Conservation (phyloP, 139 green algal genomes). For the Medakamo hakoo region DNA sequence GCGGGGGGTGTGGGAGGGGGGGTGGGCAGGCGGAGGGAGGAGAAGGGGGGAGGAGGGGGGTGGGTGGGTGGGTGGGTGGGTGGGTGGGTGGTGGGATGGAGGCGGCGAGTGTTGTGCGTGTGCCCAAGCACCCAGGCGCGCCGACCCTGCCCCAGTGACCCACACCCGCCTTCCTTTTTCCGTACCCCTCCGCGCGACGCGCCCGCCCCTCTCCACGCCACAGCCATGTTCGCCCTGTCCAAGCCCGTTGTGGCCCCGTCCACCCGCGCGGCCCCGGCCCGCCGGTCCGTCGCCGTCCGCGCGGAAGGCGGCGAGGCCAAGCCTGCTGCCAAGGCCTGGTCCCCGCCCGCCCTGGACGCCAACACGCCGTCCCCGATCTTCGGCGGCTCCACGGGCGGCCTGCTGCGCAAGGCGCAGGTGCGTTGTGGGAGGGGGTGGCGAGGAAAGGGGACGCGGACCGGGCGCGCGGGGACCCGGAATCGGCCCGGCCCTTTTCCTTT, state of each 20-base stretch:
- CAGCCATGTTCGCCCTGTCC: neutral
- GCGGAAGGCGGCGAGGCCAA: slow-evolving; percentile 27
- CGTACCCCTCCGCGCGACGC: neutral
- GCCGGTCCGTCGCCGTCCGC: slow-evolving; percentile 23
- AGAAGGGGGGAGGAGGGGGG: slow-evolving; percentile 18
- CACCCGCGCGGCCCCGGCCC: no score
- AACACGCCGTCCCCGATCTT: slow-evolving; percentile 92
- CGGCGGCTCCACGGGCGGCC: slow-evolving; percentile 88
- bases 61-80: neutral
- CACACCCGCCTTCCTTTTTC: neutral
- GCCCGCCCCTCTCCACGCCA: neutral
- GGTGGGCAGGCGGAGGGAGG: slow-evolving; percentile 2
- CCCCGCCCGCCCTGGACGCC: slow-evolving; percentile 69
- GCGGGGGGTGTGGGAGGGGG: no score
- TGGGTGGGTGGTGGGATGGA: no score
- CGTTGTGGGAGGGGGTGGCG: neutral
- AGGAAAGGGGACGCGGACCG: neutral
- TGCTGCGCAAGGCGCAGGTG: slow-evolving; percentile 88
- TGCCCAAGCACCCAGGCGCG: neutral
- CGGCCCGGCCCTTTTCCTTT: no score
- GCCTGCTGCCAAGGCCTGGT: slow-evolving; percentile 41
- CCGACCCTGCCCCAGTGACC: neutral
- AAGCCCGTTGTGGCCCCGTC: neutral
- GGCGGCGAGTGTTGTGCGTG: no score
- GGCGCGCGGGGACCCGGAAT: no score